Evolutionary conservation across 2,329 filamentous ascomycete species (phyloP).

Genomic region (Arthrobotrys pseudoclavata): DNA sequence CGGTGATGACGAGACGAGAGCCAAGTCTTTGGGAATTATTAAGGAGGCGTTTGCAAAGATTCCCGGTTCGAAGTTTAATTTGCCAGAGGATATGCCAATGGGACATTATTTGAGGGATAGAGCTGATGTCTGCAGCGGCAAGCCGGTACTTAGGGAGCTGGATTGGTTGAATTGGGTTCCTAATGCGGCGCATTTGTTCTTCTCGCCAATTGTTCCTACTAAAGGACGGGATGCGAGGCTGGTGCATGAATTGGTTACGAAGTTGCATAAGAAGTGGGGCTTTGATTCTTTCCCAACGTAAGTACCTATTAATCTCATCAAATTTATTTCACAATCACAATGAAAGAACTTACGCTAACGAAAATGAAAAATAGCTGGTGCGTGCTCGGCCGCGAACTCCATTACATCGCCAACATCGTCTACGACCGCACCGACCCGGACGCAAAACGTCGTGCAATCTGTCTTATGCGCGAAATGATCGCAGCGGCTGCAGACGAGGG

Average conservation of each 20-base stretch:
- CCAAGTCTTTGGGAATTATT: constrained; percentile 65
- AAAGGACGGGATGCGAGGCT: constrained; percentile 68
- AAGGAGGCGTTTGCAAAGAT: constrained; percentile 68
- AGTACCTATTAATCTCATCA: not conserved
- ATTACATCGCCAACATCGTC: constrained; percentile 72
- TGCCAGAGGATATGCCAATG: constrained; percentile 67
- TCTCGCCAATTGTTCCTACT: constrained; percentile 71
- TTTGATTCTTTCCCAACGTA: constrained; percentile 70
- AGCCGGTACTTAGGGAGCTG: constrained; percentile 64
- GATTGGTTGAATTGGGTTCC: constrained; percentile 71
- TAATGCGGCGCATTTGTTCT: constrained; percentile 71
- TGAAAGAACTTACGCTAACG: not conserved
- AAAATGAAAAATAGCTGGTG: constrained; percentile 65
- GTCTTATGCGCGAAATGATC: constrained; percentile 67
- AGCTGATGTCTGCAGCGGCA: constrained; percentile 65
- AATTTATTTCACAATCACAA: not conserved
- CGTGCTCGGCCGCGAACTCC: constrained; percentile 71
- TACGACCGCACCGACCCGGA: constrained; percentile 69
- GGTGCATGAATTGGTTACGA: constrained; percentile 68
- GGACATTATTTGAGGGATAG: constrained; percentile 66
- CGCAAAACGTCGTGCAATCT: constrained; percentile 66
- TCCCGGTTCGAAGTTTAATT: constrained; percentile 67
- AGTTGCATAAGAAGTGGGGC: constrained; percentile 67
- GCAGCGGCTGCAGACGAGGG: constrained; percentile 67
- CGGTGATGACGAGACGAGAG: constrained; percentile 62